Conservation (phyloP, 2,329 filamentous ascomycete species). For the Phialophora verrucosa region DNA sequence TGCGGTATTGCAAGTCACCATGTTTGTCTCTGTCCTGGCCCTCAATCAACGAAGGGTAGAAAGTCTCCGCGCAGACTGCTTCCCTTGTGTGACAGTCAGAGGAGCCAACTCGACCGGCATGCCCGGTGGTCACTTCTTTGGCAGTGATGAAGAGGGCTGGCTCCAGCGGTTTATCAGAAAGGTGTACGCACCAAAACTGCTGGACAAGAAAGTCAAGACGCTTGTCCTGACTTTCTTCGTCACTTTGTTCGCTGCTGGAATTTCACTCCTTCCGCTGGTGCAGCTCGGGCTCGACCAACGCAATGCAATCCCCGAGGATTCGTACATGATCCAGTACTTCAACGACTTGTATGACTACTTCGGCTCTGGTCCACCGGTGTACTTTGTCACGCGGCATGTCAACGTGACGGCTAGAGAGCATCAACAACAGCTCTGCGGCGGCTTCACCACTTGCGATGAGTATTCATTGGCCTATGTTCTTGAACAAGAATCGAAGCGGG, state of each 20-base stretch:
- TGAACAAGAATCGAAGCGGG: slow-evolving; percentile 90
- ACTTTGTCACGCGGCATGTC: slow-evolving; percentile 85
- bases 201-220: slow-evolving; percentile 80
- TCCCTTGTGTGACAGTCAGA: slow-evolving; percentile 84
- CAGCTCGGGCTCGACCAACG: slow-evolving; percentile 90
- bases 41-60: slow-evolving; percentile 92
- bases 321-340: slow-evolving; percentile 95
- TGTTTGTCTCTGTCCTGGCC: slow-evolving; percentile 91
- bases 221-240: slow-evolving; percentile 80
- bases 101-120: slow-evolving; percentile 70
- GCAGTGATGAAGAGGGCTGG: slow-evolving; percentile 79
- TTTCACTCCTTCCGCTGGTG: slow-evolving; percentile 84
- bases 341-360: slow-evolving; percentile 95
- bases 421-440: slow-evolving; percentile 86
- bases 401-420: slow-evolving; percentile 76
- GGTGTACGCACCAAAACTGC: slow-evolving; percentile 79
- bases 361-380: slow-evolving; percentile 88
- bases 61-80: slow-evolving; percentile 84
- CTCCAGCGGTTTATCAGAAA: slow-evolving; percentile 90
- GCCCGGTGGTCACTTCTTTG: slow-evolving; percentile 70
- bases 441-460: slow-evolving; percentile 85
- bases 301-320: slow-evolving; percentile 90
- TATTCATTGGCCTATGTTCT: slow-evolving; percentile 86
- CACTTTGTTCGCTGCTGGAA: slow-evolving; percentile 80
- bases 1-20: slow-evolving; percentile 92